phyloP scores from a whole-genome alignment of 2,329 filamentous ascomycete species.

The Ophiostoma fasciatum region DNA sequence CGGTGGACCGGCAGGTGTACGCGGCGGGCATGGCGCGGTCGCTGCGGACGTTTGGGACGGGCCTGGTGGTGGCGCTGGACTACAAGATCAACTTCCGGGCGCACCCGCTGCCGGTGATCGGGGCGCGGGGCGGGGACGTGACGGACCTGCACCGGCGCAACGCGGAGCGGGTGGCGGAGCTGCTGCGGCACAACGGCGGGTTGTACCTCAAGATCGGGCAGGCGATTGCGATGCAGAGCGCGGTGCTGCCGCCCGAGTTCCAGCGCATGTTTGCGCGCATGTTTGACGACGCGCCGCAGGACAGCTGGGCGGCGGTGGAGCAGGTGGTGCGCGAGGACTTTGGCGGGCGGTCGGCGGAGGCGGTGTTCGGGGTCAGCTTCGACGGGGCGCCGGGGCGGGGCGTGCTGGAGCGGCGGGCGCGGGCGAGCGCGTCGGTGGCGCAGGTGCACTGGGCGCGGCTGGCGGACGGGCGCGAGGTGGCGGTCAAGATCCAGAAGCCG shows the following conservation, averaged over 20 bases:
- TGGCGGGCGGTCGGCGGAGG: constrained; percentile 65
- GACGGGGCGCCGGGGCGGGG: constrained; percentile 41
- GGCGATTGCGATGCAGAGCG: constrained; percentile 96
- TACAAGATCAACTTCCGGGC: constrained; percentile 95
- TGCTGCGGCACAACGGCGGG: constrained; percentile 77
- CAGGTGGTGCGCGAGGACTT: constrained; percentile 80
- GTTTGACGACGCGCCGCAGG: constrained; percentile 96
- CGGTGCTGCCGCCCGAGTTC: constrained; percentile 83
- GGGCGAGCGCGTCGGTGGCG: constrained; percentile 79
- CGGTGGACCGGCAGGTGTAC: constrained; percentile 59
- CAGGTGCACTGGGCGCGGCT: constrained; percentile 93
- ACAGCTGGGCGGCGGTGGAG: constrained; percentile 73
- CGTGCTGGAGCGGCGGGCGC: constrained; percentile 42
- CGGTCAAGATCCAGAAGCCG: constrained; percentile 90
- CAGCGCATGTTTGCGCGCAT: constrained; percentile 91
- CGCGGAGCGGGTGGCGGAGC: constrained; percentile 66
- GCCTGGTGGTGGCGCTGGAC: constrained; percentile 69
- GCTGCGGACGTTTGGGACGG: constrained; percentile 64
- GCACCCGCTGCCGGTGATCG: constrained; percentile 41
- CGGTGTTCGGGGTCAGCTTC: constrained; percentile 86
- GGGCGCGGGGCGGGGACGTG: constrained; percentile 40
- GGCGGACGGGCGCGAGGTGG: constrained; percentile 76
- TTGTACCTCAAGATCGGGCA: constrained; percentile 96
- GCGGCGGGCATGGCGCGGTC: constrained; percentile 67
- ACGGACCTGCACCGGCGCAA: constrained; percentile 69